These are phyloP conservation scores for Incumbomyces lentus DNA, from an alignment of 2,329 filamentous ascomycete genomes.

Conservation along the genomic window DNA sequence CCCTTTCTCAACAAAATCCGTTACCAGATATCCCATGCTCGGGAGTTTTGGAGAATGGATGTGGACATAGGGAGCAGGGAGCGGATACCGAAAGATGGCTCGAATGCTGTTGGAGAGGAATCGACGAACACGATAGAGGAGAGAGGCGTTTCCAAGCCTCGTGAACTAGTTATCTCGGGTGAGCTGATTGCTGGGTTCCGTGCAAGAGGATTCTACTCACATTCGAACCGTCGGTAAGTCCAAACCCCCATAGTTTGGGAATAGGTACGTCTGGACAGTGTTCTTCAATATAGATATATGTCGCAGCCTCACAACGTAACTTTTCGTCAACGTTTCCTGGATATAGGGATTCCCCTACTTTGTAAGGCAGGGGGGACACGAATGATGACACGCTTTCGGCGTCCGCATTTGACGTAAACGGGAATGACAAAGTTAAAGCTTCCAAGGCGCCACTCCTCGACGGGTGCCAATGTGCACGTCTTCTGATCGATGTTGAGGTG, in stretches of 20 bases:
- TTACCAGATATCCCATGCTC: conserved; percentile 11
- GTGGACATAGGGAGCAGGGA: too few species aligned
- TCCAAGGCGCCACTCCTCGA: conserved; percentile 21
- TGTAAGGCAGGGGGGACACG: conserved; percentile 19
- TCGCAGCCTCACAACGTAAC: conserved; percentile 20
- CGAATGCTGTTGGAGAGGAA: too few species aligned
- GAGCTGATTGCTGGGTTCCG: too few species aligned
- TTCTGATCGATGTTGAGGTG: conserved; percentile 10
- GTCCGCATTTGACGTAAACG: conserved; percentile 13
- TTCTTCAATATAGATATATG: neutral
- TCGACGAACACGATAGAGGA: too few species aligned
- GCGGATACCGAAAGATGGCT: too few species aligned
- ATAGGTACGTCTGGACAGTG: too few species aligned
- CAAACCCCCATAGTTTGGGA: too few species aligned
- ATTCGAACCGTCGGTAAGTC: too few species aligned
- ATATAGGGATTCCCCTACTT: conserved; percentile 15
- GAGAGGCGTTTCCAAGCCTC: too few species aligned
- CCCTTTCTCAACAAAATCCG: conserved; percentile 15
- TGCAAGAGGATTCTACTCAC: too few species aligned
- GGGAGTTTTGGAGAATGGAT: too few species aligned
- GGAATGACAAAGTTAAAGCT: conserved; percentile 24
- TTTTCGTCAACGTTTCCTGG: conserved; percentile 25
- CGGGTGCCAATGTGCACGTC: conserved; percentile 16
- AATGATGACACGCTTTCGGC: conserved; percentile 10
- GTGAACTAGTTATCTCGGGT: too few species aligned